Evolutionary conservation across 495 filamentous ascomycete genomes (phyloP).

Genomic region (Pyrenula massariospora): DNA sequence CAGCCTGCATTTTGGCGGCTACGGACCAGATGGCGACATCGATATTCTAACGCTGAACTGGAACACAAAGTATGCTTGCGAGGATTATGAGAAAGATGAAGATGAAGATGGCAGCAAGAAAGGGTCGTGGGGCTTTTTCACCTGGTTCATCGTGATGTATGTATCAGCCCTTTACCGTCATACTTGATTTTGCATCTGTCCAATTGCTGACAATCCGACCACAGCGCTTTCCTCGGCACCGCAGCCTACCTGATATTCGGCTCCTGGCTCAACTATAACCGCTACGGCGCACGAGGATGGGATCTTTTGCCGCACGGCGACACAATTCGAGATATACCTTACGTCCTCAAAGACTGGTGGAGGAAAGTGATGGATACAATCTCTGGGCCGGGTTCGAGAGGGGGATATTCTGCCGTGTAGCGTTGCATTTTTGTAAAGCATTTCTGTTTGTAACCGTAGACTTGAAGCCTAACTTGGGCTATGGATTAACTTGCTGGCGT

Average conservation of each 20-base stretch:
- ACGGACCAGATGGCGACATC: conserved; percentile 38
- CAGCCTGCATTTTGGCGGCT: conserved; percentile 63
- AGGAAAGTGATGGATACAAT: conserved; percentile 69
- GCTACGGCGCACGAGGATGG: conserved; percentile 89
- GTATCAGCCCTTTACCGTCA: conserved; percentile 23
- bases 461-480: too few relatives aligned
- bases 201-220: background rate
- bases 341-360: conserved; percentile 80
- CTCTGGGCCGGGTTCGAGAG: conserved; percentile 66
- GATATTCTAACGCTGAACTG: conserved; percentile 63
- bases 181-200: background rate
- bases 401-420: conserved; percentile 89
- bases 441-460: too few relatives aligned
- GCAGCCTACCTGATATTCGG: conserved; percentile 95
- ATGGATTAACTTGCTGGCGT: too few relatives aligned
- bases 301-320: conserved; percentile 90
- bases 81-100: conserved; percentile 39
- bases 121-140: conserved; percentile 83
- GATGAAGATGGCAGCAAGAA: conserved; percentile 14
- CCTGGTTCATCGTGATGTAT: conserved; percentile 93
- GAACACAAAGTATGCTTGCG: conserved; percentile 78
- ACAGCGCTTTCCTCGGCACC: conserved; percentile 68
- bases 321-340: conserved; percentile 82
- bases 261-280: conserved; percentile 98
- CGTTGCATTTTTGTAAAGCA: too few relatives aligned